Evolutionary conservation across 352 stramenopile species (phyloP), one percentile per base, ranked within the genome.

Genomic region (Pelagophyceae sp.): DNA sequence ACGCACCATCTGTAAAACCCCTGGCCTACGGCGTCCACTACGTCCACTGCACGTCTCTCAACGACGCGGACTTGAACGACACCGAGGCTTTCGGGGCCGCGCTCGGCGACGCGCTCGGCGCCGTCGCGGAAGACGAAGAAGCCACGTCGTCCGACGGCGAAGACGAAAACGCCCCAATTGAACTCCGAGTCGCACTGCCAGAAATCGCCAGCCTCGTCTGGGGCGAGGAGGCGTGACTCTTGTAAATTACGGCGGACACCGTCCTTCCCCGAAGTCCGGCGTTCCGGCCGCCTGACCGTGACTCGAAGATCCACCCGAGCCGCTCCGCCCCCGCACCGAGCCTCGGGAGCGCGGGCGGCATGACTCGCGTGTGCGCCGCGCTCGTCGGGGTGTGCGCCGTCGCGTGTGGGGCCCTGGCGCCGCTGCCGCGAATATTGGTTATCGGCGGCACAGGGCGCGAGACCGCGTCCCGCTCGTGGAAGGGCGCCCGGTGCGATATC

Each of bases 361-460:
- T n/a, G n/a, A n/a, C n/a, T n/a, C n/a, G n/a, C n/a, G n/a, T n/a
- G n/a, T n/a, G n/a, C n/a, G n/a, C n/a, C n/a, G n/a, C n/a, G n/a
- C n/a, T n/a, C n/a, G n/a, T n/a, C n/a, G n/a, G n/a, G n/a, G n/a
- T n/a, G n/a, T n/a, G n/a, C n/a, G n/a, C n/a, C n/a, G n/a, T n/a
- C n/a, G n/a, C n/a, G n/a, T n/a, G n/a, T n/a, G n/a, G n/a, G n/a
- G n/a, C n/a, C n/a, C n/a, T n/a, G n/a, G n/a, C n/a, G n/a, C n/a
- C n/a, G n/a, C n/a, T n/a, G n/a, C n/a, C n/a, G n/a, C n/a, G n/a
- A n/a, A n/a, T n/a, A n/a, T n/a, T 85, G 0, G 75, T 87, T 75
- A 60, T 86, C 1, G 81, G 82, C 33, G 83, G 83, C n/a, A 83
- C 78, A 29, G 83, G 83, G 0, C 76, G 79, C 33, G n/a, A n/a